Percentiles rank a stretch among this genome's conserved stretches.
These are phyloP conservation scores for Penicillium sp. DNA, from an alignment of 2,329 filamentous ascomycete genomes.

Conservation along the genomic window DNA sequence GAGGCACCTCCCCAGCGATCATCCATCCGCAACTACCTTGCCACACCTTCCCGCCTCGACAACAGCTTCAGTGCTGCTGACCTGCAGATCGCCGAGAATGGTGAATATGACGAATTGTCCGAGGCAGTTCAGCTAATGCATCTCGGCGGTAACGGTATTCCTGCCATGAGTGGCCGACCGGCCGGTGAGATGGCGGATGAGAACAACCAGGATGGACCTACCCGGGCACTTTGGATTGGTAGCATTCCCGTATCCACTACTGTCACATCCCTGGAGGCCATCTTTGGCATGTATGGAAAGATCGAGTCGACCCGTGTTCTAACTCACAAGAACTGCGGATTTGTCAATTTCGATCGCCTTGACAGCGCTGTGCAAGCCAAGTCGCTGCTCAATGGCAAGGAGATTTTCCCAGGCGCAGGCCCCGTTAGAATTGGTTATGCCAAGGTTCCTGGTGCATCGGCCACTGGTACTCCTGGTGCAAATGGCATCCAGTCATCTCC, in stretches of 20 bases:
- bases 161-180: slow-evolving; percentile 62
- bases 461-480: slow-evolving; percentile 75
- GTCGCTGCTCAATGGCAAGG: slow-evolving; percentile 85
- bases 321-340: slow-evolving; percentile 98
- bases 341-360: slow-evolving; percentile 92
- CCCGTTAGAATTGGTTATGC: slow-evolving; percentile 96
- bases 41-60: slow-evolving; percentile 72
- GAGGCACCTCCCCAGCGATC: slow-evolving; percentile 68
- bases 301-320: slow-evolving; percentile 90
- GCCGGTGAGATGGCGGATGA: slow-evolving; percentile 69
- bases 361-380: slow-evolving; percentile 91
- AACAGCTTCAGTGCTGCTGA: slow-evolving; percentile 74
- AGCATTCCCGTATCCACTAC: slow-evolving; percentile 97
- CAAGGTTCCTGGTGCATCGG: slow-evolving; percentile 84
- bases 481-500: slow-evolving; percentile 86
- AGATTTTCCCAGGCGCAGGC: slow-evolving; percentile 95
- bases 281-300: slow-evolving; percentile 88
- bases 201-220: slow-evolving; percentile 79
- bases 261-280: slow-evolving; percentile 87
- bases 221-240: slow-evolving; percentile 91
- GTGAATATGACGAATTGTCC: slow-evolving; percentile 75
- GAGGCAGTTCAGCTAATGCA: slow-evolving; percentile 81
- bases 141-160: slow-evolving; percentile 43
- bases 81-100: slow-evolving; percentile 68
- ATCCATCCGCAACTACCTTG: slow-evolving; percentile 70